Base-by-base conservation (phyloP, 2,329 filamentous ascomycete genomes). In the Neofusicoccum parvum region DNA sequence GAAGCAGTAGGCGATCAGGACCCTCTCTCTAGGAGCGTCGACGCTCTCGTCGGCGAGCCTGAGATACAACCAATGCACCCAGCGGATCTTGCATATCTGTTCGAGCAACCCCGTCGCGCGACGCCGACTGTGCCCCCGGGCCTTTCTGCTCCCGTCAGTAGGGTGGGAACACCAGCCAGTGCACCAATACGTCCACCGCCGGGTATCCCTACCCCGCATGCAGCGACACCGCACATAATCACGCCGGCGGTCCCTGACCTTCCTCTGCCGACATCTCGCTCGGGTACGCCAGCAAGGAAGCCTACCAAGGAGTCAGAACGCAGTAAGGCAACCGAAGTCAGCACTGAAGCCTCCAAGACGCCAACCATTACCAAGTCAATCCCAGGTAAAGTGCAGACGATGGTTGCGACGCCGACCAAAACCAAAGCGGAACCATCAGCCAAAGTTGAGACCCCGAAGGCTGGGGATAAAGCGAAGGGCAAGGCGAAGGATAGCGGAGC, bases 21-120 rank as follows among this genome's bases (percentile, higher is more conserved):
- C 27, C 56, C 64, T 14, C 46, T 65, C 12, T 83, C 82, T 2
- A 81, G 82, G 49, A 88, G 85, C n/a, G 86, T 92, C 46, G 89
- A 91, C 73, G 88, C 88, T 3, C 79, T 92, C 3, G 89, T 92
- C 12, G 86, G 88, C 23, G 89, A 92, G 50, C 68, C 68, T 36
- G 73, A 76, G 5, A 67, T 69, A 37, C 72, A 72, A 68, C 60
- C 66, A 79, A 86, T 67, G 34, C 67, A 43, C 17, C 66, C 53
- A 9, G 65, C 58, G 14, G 65, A 63, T 15, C 53, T 65, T 34
- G 48, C 54, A 10, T 65, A 73, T 9, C 69, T 73, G 20, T 68
- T 77, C 39, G 72, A 76, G 46, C 76, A 77, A 64, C 76, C 76
- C 58, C 76, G 79, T 41, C 76, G 78, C 27, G 73, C 79, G 14